Base-by-base conservation (phyloP, 192 early-diverging fungal species). In the Umbelopsis isabellina region DNA sequence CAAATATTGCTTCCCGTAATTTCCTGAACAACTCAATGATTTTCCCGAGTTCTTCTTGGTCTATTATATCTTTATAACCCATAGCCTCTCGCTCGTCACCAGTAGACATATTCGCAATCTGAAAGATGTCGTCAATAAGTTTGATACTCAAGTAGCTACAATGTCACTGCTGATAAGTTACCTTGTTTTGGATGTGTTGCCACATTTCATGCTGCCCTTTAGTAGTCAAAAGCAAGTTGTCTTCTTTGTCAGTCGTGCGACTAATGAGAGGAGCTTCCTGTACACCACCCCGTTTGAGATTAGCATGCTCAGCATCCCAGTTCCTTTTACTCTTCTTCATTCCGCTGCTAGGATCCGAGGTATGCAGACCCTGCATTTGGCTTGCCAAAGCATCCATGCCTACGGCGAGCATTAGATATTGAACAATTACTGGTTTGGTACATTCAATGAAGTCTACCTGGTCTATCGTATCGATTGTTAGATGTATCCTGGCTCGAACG, bases 261-360 rank as follows among this genome's bases (percentile, higher is more conserved):
- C 55, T 61, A 30, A 61, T 61, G 55, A 61, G 55, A 22, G 55
- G 55, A n/a, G 55, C 55, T 35, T 61, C 55, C 13, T 61, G 25
- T 11, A 35, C 55, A 8, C 30, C 18, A 5, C 27, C 30, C 11
- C 9, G 33, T n/a, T 61, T 61, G 21, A 61, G 15, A 5, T 4
- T 30, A 16, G 12, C 23, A 35, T 61, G 55, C 13, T 61, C 55
- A 35, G 55, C 55, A 2, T 27, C 25, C 55, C 55, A 61, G 27
- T 61, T 61, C 27, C 55, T 61, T 35, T 30, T 27, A 33, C 55
- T 61, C 37, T 61, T 61, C 25, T 30, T 11, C 55, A 61, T 61
- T 2, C 55, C 30, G 11, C 30, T 30, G 25, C 23, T 33, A 27
- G 10, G 3, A 2, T 61, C 55, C 27, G 16, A 35, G 4, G 55